Evolutionary conservation across 495 filamentous ascomycete species (phyloP).

Genomic region (Achaetomiella virescens): DNA sequence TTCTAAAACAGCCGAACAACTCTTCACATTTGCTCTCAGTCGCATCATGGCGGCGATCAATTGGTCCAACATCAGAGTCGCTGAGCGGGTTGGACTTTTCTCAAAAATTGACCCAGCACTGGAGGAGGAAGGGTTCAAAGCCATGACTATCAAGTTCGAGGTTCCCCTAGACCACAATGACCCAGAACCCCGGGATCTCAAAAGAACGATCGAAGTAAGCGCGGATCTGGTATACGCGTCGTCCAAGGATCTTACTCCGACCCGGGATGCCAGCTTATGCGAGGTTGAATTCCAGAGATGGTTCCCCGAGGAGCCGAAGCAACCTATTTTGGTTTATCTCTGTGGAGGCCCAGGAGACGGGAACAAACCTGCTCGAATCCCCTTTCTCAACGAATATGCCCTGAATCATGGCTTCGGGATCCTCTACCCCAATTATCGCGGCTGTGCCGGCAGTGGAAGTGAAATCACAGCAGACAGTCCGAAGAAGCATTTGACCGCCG

Average conservation of each 20-base stretch:
- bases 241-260: neutral
- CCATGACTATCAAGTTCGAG: constrained; percentile 6
- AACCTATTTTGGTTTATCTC: constrained; percentile 41
- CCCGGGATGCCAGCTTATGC: too few relatives aligned
- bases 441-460: constrained; percentile 67
- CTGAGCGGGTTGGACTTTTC: neutral
- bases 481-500: constrained; percentile 41
- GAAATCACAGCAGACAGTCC: constrained; percentile 39
- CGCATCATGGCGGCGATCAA: too few relatives aligned
- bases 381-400: constrained; percentile 50
- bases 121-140: neutral
- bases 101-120: neutral
- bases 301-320: neutral
- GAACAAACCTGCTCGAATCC: constrained; percentile 57
- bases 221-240: constrained; percentile 15
- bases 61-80: neutral
- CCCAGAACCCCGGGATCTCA: neutral
- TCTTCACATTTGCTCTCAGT: too few relatives aligned
- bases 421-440: constrained; percentile 76
- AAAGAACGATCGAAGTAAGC: constrained; percentile 5
- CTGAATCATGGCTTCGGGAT: constrained; percentile 75
- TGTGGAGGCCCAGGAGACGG: constrained; percentile 67
- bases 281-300: too few relatives aligned
- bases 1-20: too few relatives aligned
- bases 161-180: constrained; percentile 20